A percentile compares a stretch with the other conserved stretches of the same genome.
These are phyloP conservation scores for Calvatia gigantea DNA, from an alignment of 768 basidiomycete genomes.

Conservation along the genomic window DNA sequence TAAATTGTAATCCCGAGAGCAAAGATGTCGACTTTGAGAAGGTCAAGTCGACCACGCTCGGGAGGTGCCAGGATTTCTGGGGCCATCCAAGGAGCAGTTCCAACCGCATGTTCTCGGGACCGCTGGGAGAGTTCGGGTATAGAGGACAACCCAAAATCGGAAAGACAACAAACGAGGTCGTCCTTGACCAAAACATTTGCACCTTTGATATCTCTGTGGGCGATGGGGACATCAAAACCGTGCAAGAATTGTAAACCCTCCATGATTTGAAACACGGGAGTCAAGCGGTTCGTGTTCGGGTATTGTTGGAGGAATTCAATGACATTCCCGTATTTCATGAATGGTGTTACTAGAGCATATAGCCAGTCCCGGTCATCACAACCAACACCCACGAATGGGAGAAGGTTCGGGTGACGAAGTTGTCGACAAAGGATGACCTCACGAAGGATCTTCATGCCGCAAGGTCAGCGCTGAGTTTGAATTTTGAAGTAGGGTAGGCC, in stretches of 20 bases:
- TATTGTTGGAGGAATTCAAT: not conserved
- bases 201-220: not conserved
- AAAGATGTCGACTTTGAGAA: not conserved
- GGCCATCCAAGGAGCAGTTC: not conserved
- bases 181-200: not conserved
- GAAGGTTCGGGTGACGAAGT: not conserved
- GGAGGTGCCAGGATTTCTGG: not conserved
- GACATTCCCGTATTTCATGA: not conserved
- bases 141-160: not conserved
- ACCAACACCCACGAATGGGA: not conserved
- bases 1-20: not conserved
- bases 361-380: not conserved
- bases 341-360: not conserved
- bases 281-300: not conserved
- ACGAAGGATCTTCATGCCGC: not conserved
- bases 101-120: not conserved
- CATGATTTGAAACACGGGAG: not conserved
- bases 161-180: not conserved
- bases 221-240: not conserved
- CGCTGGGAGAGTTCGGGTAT: not conserved
- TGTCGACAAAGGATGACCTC: not conserved
- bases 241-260: not conserved
- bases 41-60: not conserved
- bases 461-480: not conserved
- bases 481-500: too few species aligned